Evolutionary conservation across 108 stramenopile genomes (phyloP).

Genomic region (Conticribra weissflogii): DNA sequence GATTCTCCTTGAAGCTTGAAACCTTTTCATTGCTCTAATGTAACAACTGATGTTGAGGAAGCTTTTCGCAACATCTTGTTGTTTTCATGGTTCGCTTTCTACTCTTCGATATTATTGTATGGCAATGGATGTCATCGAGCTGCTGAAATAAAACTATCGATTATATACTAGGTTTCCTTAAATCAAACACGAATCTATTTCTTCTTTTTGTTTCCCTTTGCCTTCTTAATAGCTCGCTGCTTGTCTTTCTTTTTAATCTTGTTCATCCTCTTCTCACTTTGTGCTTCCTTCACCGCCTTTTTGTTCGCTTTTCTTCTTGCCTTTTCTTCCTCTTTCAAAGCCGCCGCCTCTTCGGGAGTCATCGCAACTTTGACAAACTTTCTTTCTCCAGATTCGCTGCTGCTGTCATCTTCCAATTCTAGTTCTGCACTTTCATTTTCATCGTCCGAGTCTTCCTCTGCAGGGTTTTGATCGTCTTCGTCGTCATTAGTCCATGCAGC

Average conservation of each 20-base stretch:
- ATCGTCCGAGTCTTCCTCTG: slow-evolving; percentile 19
- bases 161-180: no score
- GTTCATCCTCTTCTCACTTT: slow-evolving; percentile 73
- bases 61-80: no score
- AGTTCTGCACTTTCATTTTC: slow-evolving; percentile 6
- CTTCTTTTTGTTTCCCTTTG: slow-evolving; percentile 78
- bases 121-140: no score
- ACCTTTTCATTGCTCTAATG: neutral
- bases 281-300: slow-evolving; percentile 77
- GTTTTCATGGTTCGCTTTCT: no score
- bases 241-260: slow-evolving; percentile 95
- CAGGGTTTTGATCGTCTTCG: slow-evolving; percentile 20
- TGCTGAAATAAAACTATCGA: no score
- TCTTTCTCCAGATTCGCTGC: slow-evolving; percentile 43
- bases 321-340: slow-evolving; percentile 63
- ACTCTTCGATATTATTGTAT: no score
- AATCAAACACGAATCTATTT: no score
- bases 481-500: slow-evolving; percentile 8
- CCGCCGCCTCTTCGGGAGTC: slow-evolving; percentile 73
- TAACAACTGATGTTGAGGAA: no score
- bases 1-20: neutral
- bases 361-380: slow-evolving; percentile 63
- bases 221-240: slow-evolving; percentile 84
- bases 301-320: slow-evolving; percentile 79
- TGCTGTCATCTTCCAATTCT: slow-evolving; percentile 40